A percentile compares a stretch with the other conserved stretches of the same genome.
Conservation (phyloP, 2,329 filamentous ascomycete genomes). For the Aureobasidium subglaciale region DNA sequence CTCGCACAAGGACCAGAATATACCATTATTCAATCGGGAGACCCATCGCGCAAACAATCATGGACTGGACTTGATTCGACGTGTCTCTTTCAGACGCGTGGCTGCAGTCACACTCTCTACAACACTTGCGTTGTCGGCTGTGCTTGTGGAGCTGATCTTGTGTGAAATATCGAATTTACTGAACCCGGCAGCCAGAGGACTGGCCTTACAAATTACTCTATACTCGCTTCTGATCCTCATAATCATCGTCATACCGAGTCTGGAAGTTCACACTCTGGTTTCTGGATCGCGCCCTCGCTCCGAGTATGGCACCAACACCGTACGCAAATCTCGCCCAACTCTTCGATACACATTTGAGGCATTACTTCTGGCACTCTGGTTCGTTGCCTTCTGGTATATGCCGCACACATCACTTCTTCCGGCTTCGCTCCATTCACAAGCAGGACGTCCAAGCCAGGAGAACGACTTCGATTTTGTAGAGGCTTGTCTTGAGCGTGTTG, state of each 20-base stretch:
- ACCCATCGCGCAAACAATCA: slow-evolving; percentile 40
- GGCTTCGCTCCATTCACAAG: slow-evolving; percentile 31
- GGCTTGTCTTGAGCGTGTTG: slow-evolving; percentile 58
- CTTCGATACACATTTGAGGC: slow-evolving; percentile 42
- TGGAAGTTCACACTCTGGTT: slow-evolving; percentile 68
- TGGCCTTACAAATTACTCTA: slow-evolving; percentile 63
- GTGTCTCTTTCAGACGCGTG: slow-evolving; percentile 31
- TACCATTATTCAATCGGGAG: slow-evolving; percentile 49
- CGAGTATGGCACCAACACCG: not conserved
- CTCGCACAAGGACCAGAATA: slow-evolving; percentile 50
- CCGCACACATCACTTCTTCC: slow-evolving; percentile 30
- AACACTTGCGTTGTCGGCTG: slow-evolving; percentile 69
- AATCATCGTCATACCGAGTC: slow-evolving; percentile 66
- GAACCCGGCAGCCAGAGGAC: slow-evolving; percentile 57
- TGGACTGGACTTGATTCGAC: slow-evolving; percentile 19
- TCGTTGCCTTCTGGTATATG: slow-evolving; percentile 64
- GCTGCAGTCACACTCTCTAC: slow-evolving; percentile 58
- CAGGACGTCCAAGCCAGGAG: slow-evolving; percentile 18
- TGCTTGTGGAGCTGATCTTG: slow-evolving; percentile 72
- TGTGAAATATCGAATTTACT: slow-evolving; percentile 75
- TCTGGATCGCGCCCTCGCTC: slow-evolving; percentile 10
- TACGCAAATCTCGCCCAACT: slow-evolving; percentile 1
- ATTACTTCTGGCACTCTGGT: slow-evolving; percentile 58
- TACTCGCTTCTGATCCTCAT: slow-evolving; percentile 64
- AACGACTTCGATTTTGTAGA: slow-evolving; percentile 44